These are phyloP conservation scores for Medicago truncatula DNA, from an alignment of 306 rosid species.

Conservation along the genomic window MtrunA17r5.0-ANR NC_053042.1:33444501-33445000, in stretches of 20 bases:
- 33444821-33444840: neutral
- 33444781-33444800: neutral
- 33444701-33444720: constrained; percentile 48
- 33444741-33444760: constrained; percentile 44
- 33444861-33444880: neutral
- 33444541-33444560: constrained; percentile 53
- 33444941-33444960: too few relatives aligned
- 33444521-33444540: constrained; percentile 37
- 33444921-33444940: too few relatives aligned
- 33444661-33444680: constrained; percentile 53
- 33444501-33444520: constrained; percentile 59
- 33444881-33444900: too few relatives aligned
- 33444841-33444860: neutral
- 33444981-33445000: too few relatives aligned
- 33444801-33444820: neutral
- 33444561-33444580: constrained; percentile 56
- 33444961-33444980: too few relatives aligned
- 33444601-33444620: constrained; percentile 54
- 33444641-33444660: constrained; percentile 59
- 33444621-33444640: constrained; percentile 50
- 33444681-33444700: constrained; percentile 50
- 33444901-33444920: too few relatives aligned
- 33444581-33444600: constrained; percentile 45
- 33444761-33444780: constrained; percentile 21
- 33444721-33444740: constrained; percentile 51